phyloP scores from a whole-genome alignment of 1,284 basidiomycete species.

The Ceratobasidium papillatum region DNA sequence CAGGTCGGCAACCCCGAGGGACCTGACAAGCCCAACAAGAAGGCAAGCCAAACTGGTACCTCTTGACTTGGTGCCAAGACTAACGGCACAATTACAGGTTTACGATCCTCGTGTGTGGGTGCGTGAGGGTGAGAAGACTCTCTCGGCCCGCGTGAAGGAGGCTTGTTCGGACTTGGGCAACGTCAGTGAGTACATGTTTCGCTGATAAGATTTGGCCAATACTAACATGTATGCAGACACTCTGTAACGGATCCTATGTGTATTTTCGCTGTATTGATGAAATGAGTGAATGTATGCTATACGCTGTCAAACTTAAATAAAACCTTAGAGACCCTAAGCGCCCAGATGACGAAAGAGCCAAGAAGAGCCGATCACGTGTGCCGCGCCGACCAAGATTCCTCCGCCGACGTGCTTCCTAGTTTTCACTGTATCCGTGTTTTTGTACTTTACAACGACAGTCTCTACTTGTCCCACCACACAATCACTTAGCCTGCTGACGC shows the following conservation, averaged over 20 bases:
- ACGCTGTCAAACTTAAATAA: conserved; percentile 8
- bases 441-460: conserved; percentile 23
- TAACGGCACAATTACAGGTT: conserved; percentile 58
- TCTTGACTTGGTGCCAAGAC: conserved; percentile 5
- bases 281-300: conserved; percentile 19
- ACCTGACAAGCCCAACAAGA: conserved; percentile 96
- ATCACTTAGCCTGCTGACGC: not conserved
- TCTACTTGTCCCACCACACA: conserved; percentile 1
- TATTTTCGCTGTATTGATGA: conserved; percentile 22
- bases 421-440: conserved; percentile 17
- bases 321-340: not conserved
- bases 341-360: not conserved
- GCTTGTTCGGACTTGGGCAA: conserved; percentile 92
- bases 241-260: not conserved
- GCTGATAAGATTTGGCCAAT: too few relatives aligned
- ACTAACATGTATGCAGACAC: conserved; percentile 19
- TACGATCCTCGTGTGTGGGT: conserved; percentile 98
- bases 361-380: conserved; percentile 10
- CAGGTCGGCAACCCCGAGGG: conserved; percentile 97
- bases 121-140: conserved; percentile 97
- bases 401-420: not conserved
- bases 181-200: conserved; percentile 55
- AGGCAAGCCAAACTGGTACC: conserved; percentile 63
- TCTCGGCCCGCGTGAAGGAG: conserved; percentile 86
- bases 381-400: conserved; percentile 12